Base-by-base conservation (phyloP, 768 basidiomycete species). In the Coprinopsis cinerea region DNA sequence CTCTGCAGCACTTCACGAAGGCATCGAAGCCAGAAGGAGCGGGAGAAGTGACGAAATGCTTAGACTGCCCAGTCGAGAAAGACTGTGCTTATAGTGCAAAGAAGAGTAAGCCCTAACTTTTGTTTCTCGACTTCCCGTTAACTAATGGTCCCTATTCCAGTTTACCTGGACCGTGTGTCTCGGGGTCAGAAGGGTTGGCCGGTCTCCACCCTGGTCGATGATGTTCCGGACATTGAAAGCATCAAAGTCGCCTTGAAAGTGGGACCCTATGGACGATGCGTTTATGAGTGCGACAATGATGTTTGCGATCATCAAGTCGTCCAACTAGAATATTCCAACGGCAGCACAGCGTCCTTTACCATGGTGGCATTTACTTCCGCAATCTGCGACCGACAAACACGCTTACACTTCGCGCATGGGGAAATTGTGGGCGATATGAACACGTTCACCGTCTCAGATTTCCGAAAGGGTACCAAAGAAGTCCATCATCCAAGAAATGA, bases 231-330 rank as follows among this genome's bases (percentile, higher is more conserved):
- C 60, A 85, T 93, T 40, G 92, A 94, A 67, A 92, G 85, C 62
- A 71, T 94, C 51, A 82, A 81, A 0, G 75, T 76, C 1, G 90
- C 87, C 0, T 69, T 94, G n/a, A 74, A 69, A 41, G 70, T 65
- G 2, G 82, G 85, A 2, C 81, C 84, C 15, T 92, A 92, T 52
- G 92, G 92, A 0, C 66, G 71, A 49, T 94, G 92, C 59, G 90
- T 91, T 4, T 94, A 94, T 62, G 89, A 92, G 61, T 76, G 80
- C 47, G 70, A 76, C 37, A 94, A 94, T 61, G 85, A 93, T 60
- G 90, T 94, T 41, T 89, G 86, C 58, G 91, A 94, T 65, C 83
- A 94, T 56, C 91, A 93, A 66, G 85, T 93, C 40, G 92, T 94
- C 54, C 93, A 92, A 62, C 66, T 94, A 49, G 87, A 92, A 59